Percentiles rank a stretch among this genome's conserved stretches.
phyloP scores from a whole-genome alignment of 169 alveolate genomes.

The Cryptosporidium meleagridis region DNA sequence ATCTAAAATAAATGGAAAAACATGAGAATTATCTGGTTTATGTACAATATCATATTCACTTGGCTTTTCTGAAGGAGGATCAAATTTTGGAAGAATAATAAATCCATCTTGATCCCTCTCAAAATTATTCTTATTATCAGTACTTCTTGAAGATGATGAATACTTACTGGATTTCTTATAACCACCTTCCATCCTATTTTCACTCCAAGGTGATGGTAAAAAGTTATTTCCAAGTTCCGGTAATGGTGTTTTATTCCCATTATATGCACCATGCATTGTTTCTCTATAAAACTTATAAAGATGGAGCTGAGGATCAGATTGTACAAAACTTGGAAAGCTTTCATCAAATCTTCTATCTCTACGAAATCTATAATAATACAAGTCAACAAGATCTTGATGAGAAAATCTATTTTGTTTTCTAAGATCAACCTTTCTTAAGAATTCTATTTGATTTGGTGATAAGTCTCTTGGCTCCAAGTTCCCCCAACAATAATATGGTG shows the following conservation, averaged over 20 bases:
- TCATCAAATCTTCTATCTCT: constrained; percentile 69
- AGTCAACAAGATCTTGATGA: constrained; percentile 42
- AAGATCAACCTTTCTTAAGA: constrained; percentile 36
- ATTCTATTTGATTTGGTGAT: constrained; percentile 67
- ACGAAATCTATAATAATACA: constrained; percentile 61
- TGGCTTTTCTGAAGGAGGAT: background rate
- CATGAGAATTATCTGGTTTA: constrained; percentile 38
- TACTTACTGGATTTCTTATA: background rate
- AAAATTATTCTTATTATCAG: background rate
- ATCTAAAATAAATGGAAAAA: constrained; percentile 55
- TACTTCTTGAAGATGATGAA: background rate
- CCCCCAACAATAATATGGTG: constrained; percentile 74
- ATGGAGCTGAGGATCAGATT: constrained; percentile 51
- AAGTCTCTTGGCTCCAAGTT: constrained; percentile 66
- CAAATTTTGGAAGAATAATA: constrained; percentile 51
- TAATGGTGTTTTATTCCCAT: constrained; percentile 62
- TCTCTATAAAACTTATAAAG: constrained; percentile 66
- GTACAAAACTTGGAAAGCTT: constrained; percentile 38
- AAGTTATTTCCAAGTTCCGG: constrained; percentile 48
- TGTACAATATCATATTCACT: background rate
- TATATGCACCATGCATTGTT: constrained; percentile 67
- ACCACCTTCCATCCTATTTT: background rate
- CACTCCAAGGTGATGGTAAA: constrained; percentile 59
- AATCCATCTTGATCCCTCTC: constrained; percentile 51
- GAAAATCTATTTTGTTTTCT: constrained; percentile 26